Evolutionary conservation across 2,329 filamentous ascomycete genomes (phyloP), one percentile per base, ranked within the genome.

Genomic region (Ophiostoma perfectum): DNA sequence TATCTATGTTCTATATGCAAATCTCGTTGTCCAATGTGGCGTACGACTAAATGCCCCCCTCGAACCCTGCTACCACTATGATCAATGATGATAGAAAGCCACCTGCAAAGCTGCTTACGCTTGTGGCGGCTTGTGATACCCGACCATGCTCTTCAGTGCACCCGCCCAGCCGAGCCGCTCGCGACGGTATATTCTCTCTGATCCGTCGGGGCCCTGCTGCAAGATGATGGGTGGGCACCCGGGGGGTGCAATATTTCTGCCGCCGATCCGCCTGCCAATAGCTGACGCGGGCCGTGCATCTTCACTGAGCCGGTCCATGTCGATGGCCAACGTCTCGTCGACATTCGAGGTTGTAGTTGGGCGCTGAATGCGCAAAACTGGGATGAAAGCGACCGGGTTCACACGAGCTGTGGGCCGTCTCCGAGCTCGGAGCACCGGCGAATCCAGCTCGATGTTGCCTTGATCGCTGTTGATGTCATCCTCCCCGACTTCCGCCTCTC

Each of bases 91-190:
- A 3, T 44, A 3, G 12, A 44, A 44, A 2, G 4, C 8, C 42
- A 7, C 42, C 45, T 14, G 5, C 45, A 16, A 49, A 14, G 14
- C 45, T 49, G 7, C 36, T 71, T 27, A 68, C n/a, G 70, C 70
- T 38, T 67, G 66, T 44, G 70, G 70, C n/a, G 70, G 72, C 66
- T 68, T 72, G 58, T 69, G 62, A 70, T 76, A 78, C 65, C 78
- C 76, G 52, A 78, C 74, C 42, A 81, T 77, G 67, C 78, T 77
- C 76, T 79, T 80, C 45, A 78, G 75, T 0, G 82, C 82, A 2
- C 82, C 82, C 27, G 70, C 66, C 82, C 82, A 84, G 0, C 82
- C 82, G 8, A 84, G 72, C 74, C 79, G 75, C 66, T 78, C 74
- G 67, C 77, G 79, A 65, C 75, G 76, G 81, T 81, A 83, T 72